These are phyloP conservation scores for Priceomyces carsonii DNA, from an alignment of 805 yeast species.

Conservation along the genomic window DNA sequence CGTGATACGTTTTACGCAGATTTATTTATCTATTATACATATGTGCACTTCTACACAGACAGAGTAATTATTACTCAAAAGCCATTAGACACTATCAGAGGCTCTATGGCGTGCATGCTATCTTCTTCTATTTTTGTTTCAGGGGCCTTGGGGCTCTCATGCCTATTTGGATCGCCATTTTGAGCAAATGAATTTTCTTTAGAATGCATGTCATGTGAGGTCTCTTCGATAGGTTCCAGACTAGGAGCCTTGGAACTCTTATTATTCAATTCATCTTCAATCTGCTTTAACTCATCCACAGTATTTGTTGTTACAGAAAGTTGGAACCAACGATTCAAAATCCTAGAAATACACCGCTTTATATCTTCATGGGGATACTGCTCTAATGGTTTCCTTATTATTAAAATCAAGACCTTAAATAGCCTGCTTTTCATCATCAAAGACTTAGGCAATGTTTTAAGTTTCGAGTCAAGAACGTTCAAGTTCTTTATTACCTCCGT, in stretches of 20 bases:
- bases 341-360: slow-evolving; percentile 16
- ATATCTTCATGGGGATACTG: slow-evolving; percentile 15
- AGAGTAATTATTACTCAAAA: no score
- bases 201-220: no score
- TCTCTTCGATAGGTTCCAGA: slow-evolving; percentile 8
- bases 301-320: slow-evolving; percentile 17
- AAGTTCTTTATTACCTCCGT: slow-evolving; percentile 17
- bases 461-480: slow-evolving; percentile 12
- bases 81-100: no score
- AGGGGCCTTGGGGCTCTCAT: no score
- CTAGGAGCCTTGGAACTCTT: slow-evolving; percentile 6
- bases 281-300: slow-evolving; percentile 10
- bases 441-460: slow-evolving; percentile 28
- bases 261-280: slow-evolving; percentile 9
- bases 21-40: slow-evolving; percentile 1
- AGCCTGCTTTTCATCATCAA: slow-evolving; percentile 30
- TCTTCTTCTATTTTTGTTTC: no score
- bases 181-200: no score
- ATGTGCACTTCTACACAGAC: background rate
- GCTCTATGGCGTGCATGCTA: no score
- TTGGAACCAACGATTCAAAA: slow-evolving; percentile 22
- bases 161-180: no score
- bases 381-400: slow-evolving; percentile 28
- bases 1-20: slow-evolving; percentile 4
- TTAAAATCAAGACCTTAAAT: slow-evolving; percentile 30